Evolutionary conservation across 345 rosid species (phyloP).

Genomic region (Raphanus raphanistrum): DNA sequence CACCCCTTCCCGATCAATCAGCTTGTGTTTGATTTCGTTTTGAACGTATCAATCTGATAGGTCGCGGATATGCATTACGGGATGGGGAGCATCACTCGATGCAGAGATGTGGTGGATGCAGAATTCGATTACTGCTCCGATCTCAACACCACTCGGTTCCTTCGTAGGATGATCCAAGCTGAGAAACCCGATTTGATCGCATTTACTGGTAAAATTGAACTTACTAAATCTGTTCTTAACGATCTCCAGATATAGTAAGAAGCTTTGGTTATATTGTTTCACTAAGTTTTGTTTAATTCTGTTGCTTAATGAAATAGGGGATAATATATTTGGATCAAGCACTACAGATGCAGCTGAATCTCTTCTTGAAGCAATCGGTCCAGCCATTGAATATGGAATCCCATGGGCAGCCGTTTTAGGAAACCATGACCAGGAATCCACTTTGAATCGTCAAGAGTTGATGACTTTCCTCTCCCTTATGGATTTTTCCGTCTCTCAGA

Average conservation of each 20-base stretch:
- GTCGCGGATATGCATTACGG: constrained; percentile 98
- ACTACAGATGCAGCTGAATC: constrained; percentile 90
- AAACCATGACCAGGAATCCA: constrained; percentile 92
- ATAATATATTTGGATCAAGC: constrained; percentile 83
- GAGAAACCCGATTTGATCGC: constrained; percentile 86
- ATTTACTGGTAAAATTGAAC: constrained; percentile 55
- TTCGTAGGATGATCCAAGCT: constrained; percentile 61
- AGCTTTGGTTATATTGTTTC: background rate
- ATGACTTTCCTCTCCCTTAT: constrained; percentile 78
- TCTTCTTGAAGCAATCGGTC: constrained; percentile 61
- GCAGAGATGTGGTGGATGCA: constrained; percentile 66
- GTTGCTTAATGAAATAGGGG: constrained; percentile 50
- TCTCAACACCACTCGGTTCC: constrained; percentile 78
- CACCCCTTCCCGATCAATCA: background rate
- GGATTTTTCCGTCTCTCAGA: constrained; percentile 82
- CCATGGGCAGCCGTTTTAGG: constrained; percentile 95
- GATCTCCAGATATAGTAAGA: background rate
- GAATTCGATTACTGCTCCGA: constrained; percentile 71
- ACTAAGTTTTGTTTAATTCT: no score
- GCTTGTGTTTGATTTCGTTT: background rate
- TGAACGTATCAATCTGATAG: constrained; percentile 28
- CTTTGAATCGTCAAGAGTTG: constrained; percentile 73
- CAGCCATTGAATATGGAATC: constrained; percentile 64
- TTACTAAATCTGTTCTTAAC: background rate
- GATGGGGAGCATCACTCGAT: constrained; percentile 62